Evolutionary conservation across 495 filamentous ascomycete species (phyloP), one percentile per base, ranked within the genome.

Genomic region (Tuber melanosporum): DNA sequence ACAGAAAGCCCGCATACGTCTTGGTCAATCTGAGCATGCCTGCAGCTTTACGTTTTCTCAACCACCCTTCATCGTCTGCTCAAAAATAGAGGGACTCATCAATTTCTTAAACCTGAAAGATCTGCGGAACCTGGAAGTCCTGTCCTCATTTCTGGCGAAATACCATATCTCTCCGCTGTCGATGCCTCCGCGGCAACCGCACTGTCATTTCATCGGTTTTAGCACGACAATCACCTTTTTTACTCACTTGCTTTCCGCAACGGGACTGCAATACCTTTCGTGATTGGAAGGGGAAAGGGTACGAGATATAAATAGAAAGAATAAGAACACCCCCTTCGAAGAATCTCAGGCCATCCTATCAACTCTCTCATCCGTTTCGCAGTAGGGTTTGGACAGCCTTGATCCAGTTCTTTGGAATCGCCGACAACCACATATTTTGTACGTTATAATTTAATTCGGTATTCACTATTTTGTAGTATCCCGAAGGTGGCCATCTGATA

Each of bases 41-140:
- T 66, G 79, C 73, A 76, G 46, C 72, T 46, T 71, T 75, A 66
- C 71, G 6, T 80, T 80, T 80, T 79, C 62, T 71, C 57, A 74
- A 76, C 77, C 78, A 80, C 62, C 69, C 62, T 76, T 74, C 69
- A 79, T 76, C 71, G 76, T 72, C 41, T 26, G 76, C 78, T 78
- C 57, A 79, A 49, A 71, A 66, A 66, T 66, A 66, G 57, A 66
- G 32, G 32, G 26, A 36, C 57, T 66, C 32, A 32, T 15, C n/a
- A 66, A 66, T 44, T 39, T 71, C 42, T 70, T n/a, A 77, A 49
- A 79, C 26, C 47, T 79, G 71, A 62, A 73, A 75, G 78, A 78
- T 78, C 71, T 80, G 45, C 78, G 49, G 43, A 52, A 52, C 44
- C 69, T 75, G 78, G 75, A 66, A 66, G 57, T 32, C 57, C 57